Percentiles rank a stretch among this genome's conserved stretches.
These are phyloP conservation scores for Boletus patriciae DNA, from an alignment of 768 basidiomycete genomes.

Conservation along the genomic window DNA sequence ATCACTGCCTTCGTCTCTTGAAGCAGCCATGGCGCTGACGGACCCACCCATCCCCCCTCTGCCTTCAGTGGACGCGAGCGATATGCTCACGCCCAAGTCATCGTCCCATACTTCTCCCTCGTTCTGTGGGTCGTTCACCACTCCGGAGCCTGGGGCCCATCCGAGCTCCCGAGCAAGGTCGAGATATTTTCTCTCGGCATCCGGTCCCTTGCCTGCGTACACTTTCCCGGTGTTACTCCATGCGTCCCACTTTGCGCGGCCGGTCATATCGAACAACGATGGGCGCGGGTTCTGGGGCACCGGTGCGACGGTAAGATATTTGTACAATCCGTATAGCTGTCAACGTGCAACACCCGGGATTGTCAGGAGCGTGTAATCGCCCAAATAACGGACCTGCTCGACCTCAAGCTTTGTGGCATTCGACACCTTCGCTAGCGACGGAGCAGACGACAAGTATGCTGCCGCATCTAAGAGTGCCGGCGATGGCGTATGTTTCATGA, in stretches of 20 bases:
- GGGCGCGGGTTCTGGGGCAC: conserved; percentile 61
- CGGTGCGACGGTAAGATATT: conserved; percentile 61
- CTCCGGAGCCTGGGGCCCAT: conserved; percentile 49
- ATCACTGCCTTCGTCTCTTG: conserved; percentile 38
- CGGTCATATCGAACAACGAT: conserved; percentile 75
- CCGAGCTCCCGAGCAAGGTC: conserved; percentile 67
- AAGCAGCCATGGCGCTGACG: conserved; percentile 59
- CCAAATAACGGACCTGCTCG: conserved; percentile 26
- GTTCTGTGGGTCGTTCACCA: conserved; percentile 8
- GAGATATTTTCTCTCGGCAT: conserved; percentile 66
- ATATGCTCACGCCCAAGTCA: conserved; percentile 32
- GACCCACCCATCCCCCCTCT: conserved; percentile 50
- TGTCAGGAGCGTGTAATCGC: conserved; percentile 18
- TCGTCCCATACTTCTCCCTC: conserved; percentile 46
- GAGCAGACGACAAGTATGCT: conserved; percentile 56
- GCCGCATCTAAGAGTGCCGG: conserved; percentile 59
- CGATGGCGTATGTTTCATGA: conserved; percentile 37
- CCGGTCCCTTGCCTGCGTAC: conserved; percentile 41
- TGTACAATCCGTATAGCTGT: conserved; percentile 87
- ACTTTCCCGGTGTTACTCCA: conserved; percentile 58
- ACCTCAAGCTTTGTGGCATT: conserved; percentile 76
- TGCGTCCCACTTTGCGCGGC: conserved; percentile 86
- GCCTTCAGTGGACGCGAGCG: conserved; percentile 24
- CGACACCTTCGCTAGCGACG: conserved; percentile 56
- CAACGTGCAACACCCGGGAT: conserved; percentile 26